Evolutionary conservation across 345 rosid species (phyloP), one percentile per base, ranked within the genome.

Genomic region (Carallia pectinifolia): DNA sequence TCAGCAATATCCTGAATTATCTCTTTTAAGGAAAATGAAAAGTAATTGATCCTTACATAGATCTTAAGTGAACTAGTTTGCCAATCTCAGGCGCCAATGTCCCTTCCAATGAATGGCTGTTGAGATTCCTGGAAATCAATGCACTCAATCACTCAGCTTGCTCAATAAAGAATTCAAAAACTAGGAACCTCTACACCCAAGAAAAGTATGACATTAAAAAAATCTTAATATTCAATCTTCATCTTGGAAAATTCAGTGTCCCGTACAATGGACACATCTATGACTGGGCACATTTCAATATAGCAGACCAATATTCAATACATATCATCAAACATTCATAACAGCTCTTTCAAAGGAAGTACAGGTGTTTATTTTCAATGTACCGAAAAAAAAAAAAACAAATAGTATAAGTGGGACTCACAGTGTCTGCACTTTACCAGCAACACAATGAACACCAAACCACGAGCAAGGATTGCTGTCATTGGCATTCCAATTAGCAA

Each of bases 381-480:
- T 23, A 23, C 23, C 23, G 23, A 23, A 23, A 23, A 23, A 23
- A 23, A 23, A 23, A 23, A 23, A 23, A 23, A 23, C 23, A 23
- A 23, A 23, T 23, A 23, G 23, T 23, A 23, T 23, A 23, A 61
- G 33, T 1, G 16, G 67, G 27, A 86, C 97, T 86, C 85, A 95
- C 99, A 95, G 77, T 75, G 74, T 83, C n/a, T 83, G 82, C 75
- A 92, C 99, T 80, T 85, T 74, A 70, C 84, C 83, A 54, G 82
- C 81, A 54, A 77, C 87, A 74, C 99, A 95, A 6, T 78, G 82
- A 58, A 95, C 84, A 36, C 97, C 93, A 18, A 74, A 80, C 99
- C 99, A 95, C 66, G 66, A 62, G 73, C 99, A 95, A 6, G 90
- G 85, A 67, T 81, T 78, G 34, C 48, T 65, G 62, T 82, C 85